Percentiles rank a stretch among this genome's conserved stretches.
Evolutionary conservation across 345 rosid species (phyloP).

Genomic region (Aquilaria malaccensis): DNA sequence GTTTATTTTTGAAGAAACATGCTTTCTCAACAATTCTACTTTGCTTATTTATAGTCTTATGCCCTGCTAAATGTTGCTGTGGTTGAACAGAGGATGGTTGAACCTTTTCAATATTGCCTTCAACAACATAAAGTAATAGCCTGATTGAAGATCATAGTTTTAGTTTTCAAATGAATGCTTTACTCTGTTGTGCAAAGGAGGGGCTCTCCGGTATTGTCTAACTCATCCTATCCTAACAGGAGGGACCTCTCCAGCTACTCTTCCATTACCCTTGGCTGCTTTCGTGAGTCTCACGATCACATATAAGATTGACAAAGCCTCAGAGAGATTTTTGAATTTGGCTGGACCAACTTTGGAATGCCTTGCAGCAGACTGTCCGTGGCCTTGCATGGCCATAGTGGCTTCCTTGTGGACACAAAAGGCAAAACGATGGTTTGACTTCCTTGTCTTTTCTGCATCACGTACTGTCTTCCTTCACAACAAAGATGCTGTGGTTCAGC

Average conservation of each 20-base stretch:
- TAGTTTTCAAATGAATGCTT: too few relatives aligned
- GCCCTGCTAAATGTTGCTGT: background rate
- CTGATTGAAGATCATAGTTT: too few relatives aligned
- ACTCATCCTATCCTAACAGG: conserved; percentile 36
- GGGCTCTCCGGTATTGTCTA: conserved; percentile 11
- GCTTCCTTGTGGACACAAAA: conserved; percentile 94
- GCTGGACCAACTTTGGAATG: conserved; percentile 85
- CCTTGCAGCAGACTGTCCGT: conserved; percentile 93
- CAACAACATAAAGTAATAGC: background rate
- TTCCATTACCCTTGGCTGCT: conserved; percentile 94
- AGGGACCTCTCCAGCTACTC: conserved; percentile 71
- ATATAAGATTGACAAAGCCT: conserved; percentile 77
- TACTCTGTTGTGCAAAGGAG: background rate
- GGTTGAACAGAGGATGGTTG: too few relatives aligned
- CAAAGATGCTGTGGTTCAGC: conserved; percentile 79
- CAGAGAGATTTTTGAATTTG: conserved; percentile 74
- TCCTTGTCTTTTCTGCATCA: conserved; percentile 90
- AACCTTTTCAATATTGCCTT: background rate
- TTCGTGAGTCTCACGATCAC: conserved; percentile 96
- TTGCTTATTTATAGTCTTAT: background rate
- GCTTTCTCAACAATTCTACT: background rate
- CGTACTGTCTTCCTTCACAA: conserved; percentile 91
- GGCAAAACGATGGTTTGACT: conserved; percentile 96
- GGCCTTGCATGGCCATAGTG: conserved; percentile 99
- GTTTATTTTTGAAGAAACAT: background rate